Evolutionary conservation across 305 asterid genomes (phyloP), one percentile per base, ranked within the genome.

Genomic region (Fraxinus platypoda): DNA sequence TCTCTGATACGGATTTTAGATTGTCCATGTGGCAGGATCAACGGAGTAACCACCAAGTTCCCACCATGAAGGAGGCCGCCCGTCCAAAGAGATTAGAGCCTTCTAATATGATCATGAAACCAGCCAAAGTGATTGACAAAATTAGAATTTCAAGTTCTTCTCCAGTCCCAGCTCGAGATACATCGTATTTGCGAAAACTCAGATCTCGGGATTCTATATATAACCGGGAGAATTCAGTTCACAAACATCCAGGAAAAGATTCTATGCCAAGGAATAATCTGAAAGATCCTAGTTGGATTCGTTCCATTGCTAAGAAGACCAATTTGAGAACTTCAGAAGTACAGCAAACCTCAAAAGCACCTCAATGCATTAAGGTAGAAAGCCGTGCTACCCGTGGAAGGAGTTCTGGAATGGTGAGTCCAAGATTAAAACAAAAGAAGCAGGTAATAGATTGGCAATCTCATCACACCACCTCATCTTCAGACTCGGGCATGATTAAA

Each of bases 331-430:
- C 77, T 75, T 19, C 84, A 59, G 91, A 80, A 80, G 71, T 76
- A 77, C 86, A 73, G 75, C 87, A 83, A 84, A 82, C 79, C 85
- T 64, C 80, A 66, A 85, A 78, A 79, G 87, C 80, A 31, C 87
- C 89, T 74, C 90, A 81, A 70, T 83, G 78, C 84, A 80, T 77
- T 81, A 90, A 81, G 82, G 88, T 85, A 59, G 94, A 91, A 81
- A 84, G 82, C 74, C 74, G 74, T 83, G 80, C 84, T 62, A 85
- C 84, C 71, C 81, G 88, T 21, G 88, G 87, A 31, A 90, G 87
- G 87, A 90, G 62, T 83, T 85, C 87, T 57, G 91, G 90, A 85
- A 46, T 87, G 73, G 85, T 19, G 79, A 92, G 95, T 83, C 94
- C 95, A 81, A 88, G 95, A 83, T 81, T 85, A 70, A 92, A 85